Evolutionary conservation across 192 early-diverging fungal species (phyloP), one percentile per base, ranked within the genome.

Genomic region (Linderina pennispora): DNA sequence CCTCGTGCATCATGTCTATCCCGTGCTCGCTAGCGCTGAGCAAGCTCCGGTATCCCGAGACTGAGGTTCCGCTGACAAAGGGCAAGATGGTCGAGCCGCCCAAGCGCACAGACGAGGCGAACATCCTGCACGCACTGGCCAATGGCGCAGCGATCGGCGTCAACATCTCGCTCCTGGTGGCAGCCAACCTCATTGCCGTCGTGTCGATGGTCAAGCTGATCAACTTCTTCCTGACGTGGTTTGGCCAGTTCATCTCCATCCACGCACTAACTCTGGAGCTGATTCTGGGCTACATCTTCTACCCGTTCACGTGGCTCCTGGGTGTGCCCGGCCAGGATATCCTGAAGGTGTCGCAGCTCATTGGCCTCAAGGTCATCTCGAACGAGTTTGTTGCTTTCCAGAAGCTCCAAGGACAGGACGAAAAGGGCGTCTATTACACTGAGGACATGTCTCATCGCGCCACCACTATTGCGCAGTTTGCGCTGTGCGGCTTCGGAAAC

Each of bases 361-460:
- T 84, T 64, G 80, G 84, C 10, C 79, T 78, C 31, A 90, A 91
- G 72, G 77, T 91, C 40, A 62, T 88, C 58, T 75, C 82, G 36
- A 94, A 92, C 69, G 91, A 94, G 78, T 90, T 94, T 61, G 82
- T 83, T n/a, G 91, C 85, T 3, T 94, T 86, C 65, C 48, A 67
- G 48, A 32, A 36, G n/a, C 71, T 74, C 9, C n/a, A n/a, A n/a
- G 53, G 39, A 4, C n/a, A n/a, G n/a, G n/a, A n/a, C n/a, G n/a
- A n/a, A n/a, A n/a, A n/a, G n/a, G n/a, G n/a, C n/a, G n/a, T n/a
- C n/a, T n/a, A n/a, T n/a, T n/a, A n/a, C n/a, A 57, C 47, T 40
- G 57, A 53, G 15, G 33, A 38, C 22, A 64, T 87, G 38, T 50
- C 73, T 8, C 23, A 28, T 9, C 82, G 85, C 42, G 72, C 65